A percentile compares a stretch with the other conserved stretches of the same genome.
Evolutionary conservation across 495 filamentous ascomycete genomes (phyloP).

Genomic region (Parmelia sp.): DNA sequence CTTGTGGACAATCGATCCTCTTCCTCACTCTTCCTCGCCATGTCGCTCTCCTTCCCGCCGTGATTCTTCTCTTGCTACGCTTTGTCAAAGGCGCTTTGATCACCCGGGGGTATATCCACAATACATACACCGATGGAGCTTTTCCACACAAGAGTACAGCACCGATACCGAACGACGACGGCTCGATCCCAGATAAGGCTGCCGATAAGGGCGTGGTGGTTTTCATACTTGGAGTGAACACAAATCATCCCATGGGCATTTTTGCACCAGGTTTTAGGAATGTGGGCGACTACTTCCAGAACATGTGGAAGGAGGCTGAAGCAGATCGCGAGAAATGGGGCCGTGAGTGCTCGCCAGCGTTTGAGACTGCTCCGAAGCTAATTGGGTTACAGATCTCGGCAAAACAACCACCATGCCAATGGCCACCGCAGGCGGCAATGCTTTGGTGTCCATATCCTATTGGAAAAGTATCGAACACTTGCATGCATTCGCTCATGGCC

Average conservation of each 20-base stretch:
- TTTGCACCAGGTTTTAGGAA: slow-evolving; percentile 31
- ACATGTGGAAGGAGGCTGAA: slow-evolving; percentile 26
- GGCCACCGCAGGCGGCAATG: slow-evolving; percentile 14
- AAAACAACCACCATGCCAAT: slow-evolving; percentile 8
- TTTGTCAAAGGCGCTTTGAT: slow-evolving; percentile 22
- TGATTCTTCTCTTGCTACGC: slow-evolving; percentile 9
- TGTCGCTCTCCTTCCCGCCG: slow-evolving; percentile 16
- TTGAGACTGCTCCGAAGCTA: neutral
- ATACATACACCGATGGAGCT: slow-evolving; percentile 34
- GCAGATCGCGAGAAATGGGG: slow-evolving; percentile 32
- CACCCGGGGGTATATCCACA: slow-evolving; percentile 29
- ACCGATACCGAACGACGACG: slow-evolving; percentile 34
- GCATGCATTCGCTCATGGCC: slow-evolving; percentile 44
- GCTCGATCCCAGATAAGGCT: slow-evolving; percentile 30
- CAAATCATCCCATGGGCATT: slow-evolving; percentile 38
- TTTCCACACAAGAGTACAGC: slow-evolving; percentile 33
- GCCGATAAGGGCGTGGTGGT: slow-evolving; percentile 34
- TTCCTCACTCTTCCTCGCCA: slow-evolving; percentile 17
- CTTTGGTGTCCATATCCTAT: slow-evolving; percentile 36
- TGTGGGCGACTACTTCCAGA: slow-evolving; percentile 26
- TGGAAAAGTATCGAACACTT: slow-evolving; percentile 42
- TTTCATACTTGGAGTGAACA: slow-evolving; percentile 38
- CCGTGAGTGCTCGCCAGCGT: slow-evolving; percentile 13
- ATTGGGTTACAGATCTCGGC: neutral
- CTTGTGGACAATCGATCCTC: slow-evolving; percentile 17